These are phyloP conservation scores for Protea cynaroides DNA, from an alignment of 164 flowering plant genomes.

Conservation along the genomic window DNA sequence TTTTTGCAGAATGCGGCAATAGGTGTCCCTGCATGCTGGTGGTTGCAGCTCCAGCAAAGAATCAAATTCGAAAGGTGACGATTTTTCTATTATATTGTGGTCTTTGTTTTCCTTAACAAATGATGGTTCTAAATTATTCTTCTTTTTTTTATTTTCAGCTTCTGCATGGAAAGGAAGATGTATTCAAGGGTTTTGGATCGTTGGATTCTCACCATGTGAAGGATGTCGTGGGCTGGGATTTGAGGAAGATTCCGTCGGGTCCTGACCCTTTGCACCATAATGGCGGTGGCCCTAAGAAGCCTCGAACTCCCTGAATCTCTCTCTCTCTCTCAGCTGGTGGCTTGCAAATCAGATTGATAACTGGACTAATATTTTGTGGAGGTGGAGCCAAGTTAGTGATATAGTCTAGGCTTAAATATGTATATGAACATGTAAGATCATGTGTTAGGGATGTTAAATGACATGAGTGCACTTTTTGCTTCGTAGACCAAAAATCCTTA, in stretches of 20 bases:
- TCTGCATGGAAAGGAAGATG: not conserved
- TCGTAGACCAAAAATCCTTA: no score
- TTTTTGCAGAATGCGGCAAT: constrained; percentile 7
- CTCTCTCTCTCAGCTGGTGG: not conserved
- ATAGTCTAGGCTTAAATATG: no score
- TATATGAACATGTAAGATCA: no score
- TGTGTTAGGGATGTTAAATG: no score
- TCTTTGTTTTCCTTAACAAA: not conserved
- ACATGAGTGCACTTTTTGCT: no score
- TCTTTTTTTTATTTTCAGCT: not conserved
- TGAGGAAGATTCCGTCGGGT: constrained; percentile 44
- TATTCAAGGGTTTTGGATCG: not conserved
- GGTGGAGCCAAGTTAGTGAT: not conserved
- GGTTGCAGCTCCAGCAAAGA: constrained; percentile 5
- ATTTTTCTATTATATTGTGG: not conserved
- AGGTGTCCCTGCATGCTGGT: constrained; percentile 9
- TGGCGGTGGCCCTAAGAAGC: constrained; percentile 30
- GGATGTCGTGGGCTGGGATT: constrained; percentile 18
- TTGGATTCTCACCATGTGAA: not conserved
- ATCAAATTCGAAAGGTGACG: constrained; percentile 24
- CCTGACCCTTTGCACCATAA: constrained; percentile 58
- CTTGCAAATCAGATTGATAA: no score
- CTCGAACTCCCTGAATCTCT: constrained; percentile 24
- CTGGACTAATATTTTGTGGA: not conserved
- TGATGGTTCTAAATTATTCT: not conserved